phyloP scores from a whole-genome alignment of 345 rosid genomes.

The Populus tremula region DNA sequence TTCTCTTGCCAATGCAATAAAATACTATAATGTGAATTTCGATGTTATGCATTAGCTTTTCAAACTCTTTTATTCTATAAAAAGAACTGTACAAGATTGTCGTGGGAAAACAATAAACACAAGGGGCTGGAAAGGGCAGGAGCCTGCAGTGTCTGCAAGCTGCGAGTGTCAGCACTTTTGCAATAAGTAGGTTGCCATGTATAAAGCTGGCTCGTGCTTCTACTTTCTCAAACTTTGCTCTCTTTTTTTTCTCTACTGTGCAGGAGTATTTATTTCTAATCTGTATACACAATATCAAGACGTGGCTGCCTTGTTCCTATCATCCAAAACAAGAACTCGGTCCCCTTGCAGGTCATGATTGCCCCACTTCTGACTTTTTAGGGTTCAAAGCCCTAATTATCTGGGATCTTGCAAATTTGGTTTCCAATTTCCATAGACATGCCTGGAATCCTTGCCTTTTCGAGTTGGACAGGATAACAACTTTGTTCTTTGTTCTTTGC shows the following conservation, averaged over 20 bases:
- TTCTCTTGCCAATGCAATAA: neutral
- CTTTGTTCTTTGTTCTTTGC: no score
- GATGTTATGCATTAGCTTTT: neutral
- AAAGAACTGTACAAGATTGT: neutral
- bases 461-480: no score
- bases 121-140: neutral
- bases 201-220: slow-evolving; percentile 30
- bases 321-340: neutral
- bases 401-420: slow-evolving; percentile 17
- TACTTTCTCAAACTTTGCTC: neutral
- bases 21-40: neutral
- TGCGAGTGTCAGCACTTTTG: slow-evolving; percentile 2
- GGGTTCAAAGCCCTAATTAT: neutral
- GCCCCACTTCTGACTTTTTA: neutral
- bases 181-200: slow-evolving; percentile 15
- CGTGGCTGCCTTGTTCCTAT: no score
- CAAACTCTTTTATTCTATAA: neutral
- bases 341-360: neutral
- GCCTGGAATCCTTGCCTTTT: neutral
- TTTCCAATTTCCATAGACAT: slow-evolving; percentile 17
- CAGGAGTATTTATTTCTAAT: no score
- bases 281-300: no score
- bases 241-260: neutral
- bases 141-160: neutral
- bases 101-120: neutral